Evolutionary conservation across 495 filamentous ascomycete genomes (phyloP).

Genomic region (Hypomontagnella monticulosa): DNA sequence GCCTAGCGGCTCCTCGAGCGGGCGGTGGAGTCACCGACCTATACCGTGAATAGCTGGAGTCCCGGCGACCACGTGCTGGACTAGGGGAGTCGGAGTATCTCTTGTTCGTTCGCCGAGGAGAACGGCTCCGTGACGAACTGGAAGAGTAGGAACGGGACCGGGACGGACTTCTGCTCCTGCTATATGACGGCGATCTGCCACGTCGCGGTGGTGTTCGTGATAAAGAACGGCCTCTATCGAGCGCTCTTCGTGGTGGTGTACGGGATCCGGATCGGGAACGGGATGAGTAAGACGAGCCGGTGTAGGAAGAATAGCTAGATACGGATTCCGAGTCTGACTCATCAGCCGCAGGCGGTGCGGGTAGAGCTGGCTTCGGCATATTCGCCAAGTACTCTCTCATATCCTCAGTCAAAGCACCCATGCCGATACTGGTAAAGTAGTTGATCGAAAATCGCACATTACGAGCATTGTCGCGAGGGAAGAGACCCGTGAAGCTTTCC

Average conservation of each 20-base stretch:
- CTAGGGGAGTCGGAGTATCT: conserved; percentile 31
- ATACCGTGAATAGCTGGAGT: conserved; percentile 41
- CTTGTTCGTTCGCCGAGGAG: conserved; percentile 29
- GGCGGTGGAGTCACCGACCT: conserved; percentile 43
- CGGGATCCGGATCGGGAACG: conserved; percentile 57
- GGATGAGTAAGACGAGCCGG: conserved; percentile 63
- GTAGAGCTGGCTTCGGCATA: conserved; percentile 77
- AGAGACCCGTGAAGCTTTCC: conserved; percentile 83
- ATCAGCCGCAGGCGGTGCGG: conserved; percentile 67
- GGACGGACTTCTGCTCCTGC: conserved; percentile 51
- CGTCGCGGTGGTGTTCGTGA: conserved; percentile 56
- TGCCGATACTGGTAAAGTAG: conserved; percentile 96
- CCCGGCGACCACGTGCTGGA: conserved; percentile 29
- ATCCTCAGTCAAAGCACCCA: conserved; percentile 92
- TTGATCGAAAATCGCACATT: conserved; percentile 98
- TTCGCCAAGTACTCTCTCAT: conserved; percentile 93
- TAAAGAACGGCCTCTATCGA: conserved; percentile 46
- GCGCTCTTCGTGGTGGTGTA: conserved; percentile 44
- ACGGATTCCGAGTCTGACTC: conserved; percentile 70
- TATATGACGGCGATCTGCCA: conserved; percentile 50
- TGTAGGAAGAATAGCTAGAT: conserved; percentile 73
- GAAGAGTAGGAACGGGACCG: conserved; percentile 50
- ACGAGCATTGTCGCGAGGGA: conserved; percentile 86
- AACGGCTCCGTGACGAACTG: conserved; percentile 33
- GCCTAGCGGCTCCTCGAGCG: conserved; percentile 27